Evolutionary conservation across 2,329 filamentous ascomycete species (phyloP).

Genomic region (Plenodomus tracheiphilus): DNA sequence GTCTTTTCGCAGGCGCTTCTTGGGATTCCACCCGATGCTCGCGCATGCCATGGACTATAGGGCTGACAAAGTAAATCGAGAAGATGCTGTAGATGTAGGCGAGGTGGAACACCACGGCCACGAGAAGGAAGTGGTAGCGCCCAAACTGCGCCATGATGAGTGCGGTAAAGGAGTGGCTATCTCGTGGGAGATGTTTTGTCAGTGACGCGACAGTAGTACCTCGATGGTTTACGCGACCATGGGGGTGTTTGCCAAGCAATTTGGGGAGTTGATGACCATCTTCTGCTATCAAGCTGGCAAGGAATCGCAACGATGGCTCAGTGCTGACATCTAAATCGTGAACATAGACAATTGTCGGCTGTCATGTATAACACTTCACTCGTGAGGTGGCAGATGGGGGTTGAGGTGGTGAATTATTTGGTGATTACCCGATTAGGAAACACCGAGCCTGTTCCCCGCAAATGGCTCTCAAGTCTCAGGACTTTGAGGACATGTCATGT

Average conservation of each 20-base stretch:
- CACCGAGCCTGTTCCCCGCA: constrained; percentile 16
- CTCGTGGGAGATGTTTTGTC: constrained; percentile 23
- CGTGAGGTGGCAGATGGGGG: too few species aligned
- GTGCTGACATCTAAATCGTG: too few species aligned
- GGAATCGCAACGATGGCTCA: too few species aligned
- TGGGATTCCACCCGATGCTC: constrained; percentile 72
- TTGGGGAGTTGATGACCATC: not conserved
- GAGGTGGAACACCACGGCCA: constrained; percentile 90
- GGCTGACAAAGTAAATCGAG: constrained; percentile 98
- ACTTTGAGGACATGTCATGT: too few species aligned
- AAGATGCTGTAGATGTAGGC: constrained; percentile 90
- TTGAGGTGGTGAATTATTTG: not conserved
- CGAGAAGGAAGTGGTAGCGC: constrained; percentile 81
- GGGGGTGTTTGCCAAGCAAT: constrained; percentile 15
- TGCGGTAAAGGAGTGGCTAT: constrained; percentile 26
- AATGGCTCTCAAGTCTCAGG: not conserved
- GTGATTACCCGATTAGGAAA: constrained; percentile 11
- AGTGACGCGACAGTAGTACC: constrained; percentile 28
- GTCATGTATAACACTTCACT: too few species aligned
- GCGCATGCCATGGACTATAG: constrained; percentile 94
- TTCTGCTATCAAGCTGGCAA: too few species aligned
- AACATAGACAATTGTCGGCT: too few species aligned
- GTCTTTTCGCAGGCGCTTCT: constrained; percentile 80
- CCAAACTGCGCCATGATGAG: constrained; percentile 57
- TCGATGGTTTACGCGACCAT: constrained; percentile 26